Conservation (phyloP, 2,329 filamentous ascomycete genomes). For the Ambrosiella beaveri region DNA sequence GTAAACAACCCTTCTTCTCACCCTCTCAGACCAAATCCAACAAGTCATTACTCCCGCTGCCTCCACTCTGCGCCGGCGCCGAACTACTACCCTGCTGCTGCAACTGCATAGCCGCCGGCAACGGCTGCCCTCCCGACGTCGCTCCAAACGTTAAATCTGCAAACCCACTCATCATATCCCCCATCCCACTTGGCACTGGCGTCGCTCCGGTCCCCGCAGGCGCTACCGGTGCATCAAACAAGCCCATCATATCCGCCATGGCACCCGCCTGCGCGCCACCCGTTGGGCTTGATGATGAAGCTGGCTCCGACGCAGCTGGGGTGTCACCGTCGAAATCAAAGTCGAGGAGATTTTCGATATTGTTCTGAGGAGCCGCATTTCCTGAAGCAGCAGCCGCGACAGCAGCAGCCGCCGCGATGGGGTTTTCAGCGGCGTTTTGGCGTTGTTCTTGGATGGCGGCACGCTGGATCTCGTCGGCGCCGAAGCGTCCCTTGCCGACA, state of each 20-base stretch:
- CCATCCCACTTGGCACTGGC: constrained; percentile 38
- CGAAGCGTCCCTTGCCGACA: constrained; percentile 83
- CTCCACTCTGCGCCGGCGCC: constrained; percentile 15
- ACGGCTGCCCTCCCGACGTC: constrained; percentile 35
- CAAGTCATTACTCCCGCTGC: constrained; percentile 33
- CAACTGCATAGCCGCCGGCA: constrained; percentile 45
- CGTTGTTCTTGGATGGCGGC: constrained; percentile 93
- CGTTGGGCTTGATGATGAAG: constrained; percentile 50
- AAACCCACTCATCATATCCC: constrained; percentile 83
- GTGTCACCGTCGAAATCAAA: constrained; percentile 91
- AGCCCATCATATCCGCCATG: constrained; percentile 48
- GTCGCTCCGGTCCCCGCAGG: constrained; percentile 19
- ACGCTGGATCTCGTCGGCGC: constrained; percentile 83
- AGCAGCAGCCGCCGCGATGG: constrained; percentile 64
- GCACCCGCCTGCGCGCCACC: constrained; percentile 26
- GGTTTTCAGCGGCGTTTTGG: constrained; percentile 82
- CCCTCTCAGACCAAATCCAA: constrained; percentile 24
- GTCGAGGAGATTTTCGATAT: constrained; percentile 86
- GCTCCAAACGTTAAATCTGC: constrained; percentile 56
- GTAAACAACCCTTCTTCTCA: not conserved
- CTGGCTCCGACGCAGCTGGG: constrained; percentile 65
- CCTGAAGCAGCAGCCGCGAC: constrained; percentile 47
- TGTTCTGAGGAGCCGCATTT: constrained; percentile 42
- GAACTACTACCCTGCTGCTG: constrained; percentile 20
- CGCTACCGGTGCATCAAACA: constrained; percentile 51